Percentiles rank a stretch among this genome's conserved stretches.
Conservation (phyloP, 108 stramenopile genomes). For the Skeletonema menzelii region DNA sequence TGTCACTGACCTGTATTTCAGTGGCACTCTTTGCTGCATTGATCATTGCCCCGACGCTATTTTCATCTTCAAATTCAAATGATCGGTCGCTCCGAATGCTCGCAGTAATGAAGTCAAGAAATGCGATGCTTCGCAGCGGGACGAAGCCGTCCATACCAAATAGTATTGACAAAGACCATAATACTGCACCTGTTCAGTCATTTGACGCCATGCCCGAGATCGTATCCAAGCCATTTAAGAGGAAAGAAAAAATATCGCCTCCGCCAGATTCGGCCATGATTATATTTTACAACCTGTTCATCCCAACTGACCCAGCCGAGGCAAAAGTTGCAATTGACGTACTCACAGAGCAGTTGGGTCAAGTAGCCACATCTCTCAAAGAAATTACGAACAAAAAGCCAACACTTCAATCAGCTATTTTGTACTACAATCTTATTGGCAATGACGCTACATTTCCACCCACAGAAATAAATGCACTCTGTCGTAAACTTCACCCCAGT, state of each 20-base stretch:
- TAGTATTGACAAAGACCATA: not conserved
- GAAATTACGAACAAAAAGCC: not conserved
- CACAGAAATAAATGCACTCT: constrained; percentile 26
- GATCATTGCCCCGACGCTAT: not conserved
- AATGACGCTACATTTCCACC: constrained; percentile 16
- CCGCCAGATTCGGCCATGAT: constrained; percentile 14
- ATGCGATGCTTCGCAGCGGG: not conserved
- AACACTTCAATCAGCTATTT: constrained; percentile 11
- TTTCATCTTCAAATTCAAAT: not conserved
- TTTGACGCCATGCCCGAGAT: not conserved
- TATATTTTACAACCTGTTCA: constrained; percentile 46
- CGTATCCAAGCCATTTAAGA: not conserved
- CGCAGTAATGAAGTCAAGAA: not conserved
- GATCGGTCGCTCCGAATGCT: not conserved
- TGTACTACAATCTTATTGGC: constrained; percentile 47
- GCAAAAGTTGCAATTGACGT: constrained; percentile 29
- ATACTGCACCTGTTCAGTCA: not conserved
- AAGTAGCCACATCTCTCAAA: constrained; percentile 32
- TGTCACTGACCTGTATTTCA: not conserved
- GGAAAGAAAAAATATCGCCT: constrained; percentile 3
- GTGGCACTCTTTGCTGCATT: not conserved
- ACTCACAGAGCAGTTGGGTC: constrained; percentile 38
- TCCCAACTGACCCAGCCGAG: constrained; percentile 21
- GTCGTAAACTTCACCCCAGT: constrained; percentile 15
- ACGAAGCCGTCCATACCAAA: not conserved